A percentile compares a stretch with the other conserved stretches of the same genome.
Evolutionary conservation across 2,329 filamentous ascomycete species (phyloP).

Genomic region (Trichoderma atroviride): DNA sequence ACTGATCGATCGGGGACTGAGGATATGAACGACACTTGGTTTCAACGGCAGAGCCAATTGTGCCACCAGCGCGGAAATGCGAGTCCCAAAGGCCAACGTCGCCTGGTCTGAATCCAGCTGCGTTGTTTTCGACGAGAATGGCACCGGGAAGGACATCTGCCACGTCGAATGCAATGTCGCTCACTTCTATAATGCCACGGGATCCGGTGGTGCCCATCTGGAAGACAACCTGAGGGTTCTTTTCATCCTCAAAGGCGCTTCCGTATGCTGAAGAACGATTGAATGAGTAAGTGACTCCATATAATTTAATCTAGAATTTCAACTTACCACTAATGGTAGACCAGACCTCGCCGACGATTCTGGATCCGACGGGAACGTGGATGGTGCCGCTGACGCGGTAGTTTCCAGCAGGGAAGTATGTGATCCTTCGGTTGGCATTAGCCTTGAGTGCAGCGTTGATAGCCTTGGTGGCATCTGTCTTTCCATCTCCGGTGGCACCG

Average conservation of each 20-base stretch:
- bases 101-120: conserved; percentile 36
- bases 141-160: conserved; percentile 67
- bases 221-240: conserved; percentile 46
- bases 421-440: conserved; percentile 25
- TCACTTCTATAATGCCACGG: conserved; percentile 68
- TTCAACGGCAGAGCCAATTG: conserved; percentile 33
- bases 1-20: conserved; percentile 33
- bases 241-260: conserved; percentile 25
- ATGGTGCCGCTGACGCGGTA: conserved; percentile 43
- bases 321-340: conserved; percentile 27
- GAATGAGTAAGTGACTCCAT: background rate
- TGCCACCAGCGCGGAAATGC: conserved; percentile 48
- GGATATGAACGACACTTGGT: conserved; percentile 33
- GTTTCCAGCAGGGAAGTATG: conserved; percentile 30
- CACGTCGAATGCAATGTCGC: conserved; percentile 68
- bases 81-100: conserved; percentile 53
- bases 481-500: conserved; percentile 64
- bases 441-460: conserved; percentile 73
- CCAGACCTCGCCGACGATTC: conserved; percentile 27
- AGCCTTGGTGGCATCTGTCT: conserved; percentile 78
- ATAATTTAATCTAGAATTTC: background rate
- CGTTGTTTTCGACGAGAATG: conserved; percentile 70
- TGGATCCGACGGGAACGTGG: conserved; percentile 24
- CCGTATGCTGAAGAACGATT: conserved; percentile 5
- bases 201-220: conserved; percentile 65